Base-by-base conservation (phyloP, 2,329 filamentous ascomycete genomes). In the Fusarium robinianum region DNA sequence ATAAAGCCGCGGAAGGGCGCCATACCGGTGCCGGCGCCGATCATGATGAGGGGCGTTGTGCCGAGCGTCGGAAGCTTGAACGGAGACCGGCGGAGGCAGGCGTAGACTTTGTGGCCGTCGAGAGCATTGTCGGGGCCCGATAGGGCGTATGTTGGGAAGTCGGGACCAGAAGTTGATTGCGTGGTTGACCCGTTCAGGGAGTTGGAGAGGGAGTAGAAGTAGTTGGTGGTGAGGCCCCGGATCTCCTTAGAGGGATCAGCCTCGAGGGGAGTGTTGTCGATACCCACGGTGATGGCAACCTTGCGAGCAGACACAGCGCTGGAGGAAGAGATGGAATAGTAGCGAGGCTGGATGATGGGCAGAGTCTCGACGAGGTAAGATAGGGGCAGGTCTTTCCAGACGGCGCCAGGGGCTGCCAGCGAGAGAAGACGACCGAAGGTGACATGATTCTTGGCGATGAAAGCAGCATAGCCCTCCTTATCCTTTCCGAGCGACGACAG, bases 321-420 rank as follows among this genome's bases (percentile, higher is more conserved):
- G 6, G 79, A 82, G 1, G 78, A 82, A 0, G 80, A 83, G 46
- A 84, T 83, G 6, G 77, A 80, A 62, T 84, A 84, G 49, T 81
- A 79, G 4, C 81, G 77, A 8, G 80, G 71, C 9, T 78, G 50
- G 7, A 58, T 30, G 0, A 73, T 72, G 1, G 78, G 76, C 1
- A 84, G 72, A 58, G 77, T 77, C 36, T 77, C 72, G 6, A 86
- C 67, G 60, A 83, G 79, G 33, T 76, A 72, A 2, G 74, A 71
- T 5, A 85, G 68, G 0, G 63, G 60, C 6, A 66, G 17, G 1
- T 50, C 36, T 2, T 42, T 34, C 61, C 63, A 66, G 5, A 46
- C 16, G 5, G 15, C 12, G 7, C 46, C 53, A n/a, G 36, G 46
- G 5, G 44, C 53, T 2, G 46, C 41, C 1, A 58, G 32, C 5